phyloP scores from a whole-genome alignment of 179 eudicot genomes.

The Heliamphora ciliata region DNA sequence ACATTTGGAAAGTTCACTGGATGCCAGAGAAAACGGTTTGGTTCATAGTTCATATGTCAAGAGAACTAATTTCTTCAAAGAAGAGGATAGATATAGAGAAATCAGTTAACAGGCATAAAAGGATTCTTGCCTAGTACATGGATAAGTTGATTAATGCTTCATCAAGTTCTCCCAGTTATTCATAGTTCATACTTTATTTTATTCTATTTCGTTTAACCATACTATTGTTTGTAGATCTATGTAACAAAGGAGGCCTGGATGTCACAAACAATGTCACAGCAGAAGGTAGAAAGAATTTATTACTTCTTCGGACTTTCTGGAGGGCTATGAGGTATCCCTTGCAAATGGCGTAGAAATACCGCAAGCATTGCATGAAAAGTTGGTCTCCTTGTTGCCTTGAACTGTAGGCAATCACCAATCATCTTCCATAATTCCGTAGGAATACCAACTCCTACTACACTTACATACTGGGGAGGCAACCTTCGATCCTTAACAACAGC shows the following conservation, averaged over 20 bases:
- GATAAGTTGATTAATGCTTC: neutral
- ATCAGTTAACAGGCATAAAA: slow-evolving; percentile 3
- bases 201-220: neutral
- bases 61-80: neutral
- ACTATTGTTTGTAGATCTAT: neutral
- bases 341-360: slow-evolving; percentile 82
- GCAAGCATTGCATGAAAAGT: slow-evolving; percentile 78
- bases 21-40: slow-evolving; percentile 13
- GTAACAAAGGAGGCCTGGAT: neutral
- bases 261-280: neutral
- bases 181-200: neutral
- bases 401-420: slow-evolving; percentile 94
- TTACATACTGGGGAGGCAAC: slow-evolving; percentile 88
- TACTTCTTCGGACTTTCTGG: slow-evolving; percentile 86
- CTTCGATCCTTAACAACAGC: slow-evolving; percentile 65
- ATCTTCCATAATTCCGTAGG: slow-evolving; percentile 93
- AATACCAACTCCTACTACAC: slow-evolving; percentile 90
- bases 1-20: slow-evolving; percentile 48
- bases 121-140: neutral
- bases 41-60: neutral
- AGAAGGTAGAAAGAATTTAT: slow-evolving; percentile 18
- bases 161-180: neutral
- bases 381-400: slow-evolving; percentile 80
- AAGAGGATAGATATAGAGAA: neutral
- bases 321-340: slow-evolving; percentile 79